A percentile compares a stretch with the other conserved stretches of the same genome.
These are phyloP conservation scores for Puccinia hordei DNA, from an alignment of 1,284 basidiomycete genomes.

Conservation along the genomic window DNA sequence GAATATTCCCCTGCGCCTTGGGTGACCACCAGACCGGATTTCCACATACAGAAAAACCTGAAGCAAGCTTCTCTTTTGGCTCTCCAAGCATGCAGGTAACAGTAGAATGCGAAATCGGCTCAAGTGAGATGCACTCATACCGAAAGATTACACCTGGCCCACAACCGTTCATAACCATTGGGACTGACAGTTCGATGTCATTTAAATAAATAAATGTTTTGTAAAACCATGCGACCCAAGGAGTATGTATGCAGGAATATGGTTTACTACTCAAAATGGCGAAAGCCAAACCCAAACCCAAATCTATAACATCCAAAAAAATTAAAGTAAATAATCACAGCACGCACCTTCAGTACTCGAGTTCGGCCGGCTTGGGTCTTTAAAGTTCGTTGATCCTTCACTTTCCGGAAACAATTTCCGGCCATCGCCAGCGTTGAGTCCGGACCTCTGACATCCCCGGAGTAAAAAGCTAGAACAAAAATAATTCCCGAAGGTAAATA, in stretches of 20 bases:
- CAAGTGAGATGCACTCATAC: slow-evolving; percentile 2
- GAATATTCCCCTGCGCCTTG: background rate
- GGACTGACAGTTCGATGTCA: slow-evolving; percentile 12
- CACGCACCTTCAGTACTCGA: too few relatives aligned
- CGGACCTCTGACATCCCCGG: background rate
- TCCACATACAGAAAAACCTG: background rate
- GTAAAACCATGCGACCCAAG: background rate
- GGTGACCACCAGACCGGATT: background rate
- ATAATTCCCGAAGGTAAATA: background rate
- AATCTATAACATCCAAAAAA: too few relatives aligned
- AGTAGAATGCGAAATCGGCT: background rate
- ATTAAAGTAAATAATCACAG: background rate
- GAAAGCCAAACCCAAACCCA: background rate
- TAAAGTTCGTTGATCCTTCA: background rate
- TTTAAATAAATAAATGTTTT: background rate
- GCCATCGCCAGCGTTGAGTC: background rate
- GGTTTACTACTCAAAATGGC: background rate
- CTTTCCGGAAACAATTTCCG: background rate
- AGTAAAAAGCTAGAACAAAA: background rate
- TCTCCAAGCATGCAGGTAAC: background rate
- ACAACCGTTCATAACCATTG: background rate
- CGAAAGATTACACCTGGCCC: background rate
- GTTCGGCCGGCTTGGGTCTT: background rate
- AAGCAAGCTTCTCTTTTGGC: background rate
- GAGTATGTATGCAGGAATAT: background rate